A percentile compares a stretch with the other conserved stretches of the same genome.
Evolutionary conservation across 2,329 filamentous ascomycete genomes (phyloP).

Genomic region (Rutstroemia sp.): DNA sequence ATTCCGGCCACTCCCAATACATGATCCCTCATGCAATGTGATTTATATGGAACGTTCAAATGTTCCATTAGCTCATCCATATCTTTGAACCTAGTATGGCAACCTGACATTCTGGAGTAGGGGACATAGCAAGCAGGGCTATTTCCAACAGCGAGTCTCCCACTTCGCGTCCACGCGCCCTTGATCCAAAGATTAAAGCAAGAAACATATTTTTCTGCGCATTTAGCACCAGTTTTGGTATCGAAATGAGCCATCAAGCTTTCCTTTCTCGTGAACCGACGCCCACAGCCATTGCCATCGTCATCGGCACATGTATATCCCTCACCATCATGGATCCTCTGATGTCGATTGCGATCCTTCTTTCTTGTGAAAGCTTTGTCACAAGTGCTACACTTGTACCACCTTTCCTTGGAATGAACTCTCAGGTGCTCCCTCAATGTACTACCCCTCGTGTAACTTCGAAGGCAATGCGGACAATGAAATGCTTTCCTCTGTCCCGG

Average conservation of each 20-base stretch:
- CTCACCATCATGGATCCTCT: not conserved
- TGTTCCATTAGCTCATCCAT: not conserved
- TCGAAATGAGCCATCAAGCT: not conserved
- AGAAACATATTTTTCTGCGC: not conserved
- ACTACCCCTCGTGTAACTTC: not conserved
- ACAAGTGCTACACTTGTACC: not conserved
- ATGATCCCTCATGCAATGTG: not conserved
- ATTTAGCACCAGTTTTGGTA: not conserved
- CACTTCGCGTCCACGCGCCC: rapidly evolving
- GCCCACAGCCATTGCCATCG: not conserved
- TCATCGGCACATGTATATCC: not conserved
- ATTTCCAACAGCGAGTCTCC: not conserved
- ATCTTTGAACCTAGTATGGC: not conserved
- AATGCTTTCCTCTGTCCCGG: too few species aligned
- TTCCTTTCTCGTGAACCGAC: not conserved
- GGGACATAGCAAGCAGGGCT: not conserved
- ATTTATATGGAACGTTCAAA: not conserved
- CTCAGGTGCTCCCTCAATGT: not conserved
- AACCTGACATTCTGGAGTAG: not conserved
- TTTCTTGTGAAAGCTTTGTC: not conserved
- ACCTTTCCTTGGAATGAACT: not conserved
- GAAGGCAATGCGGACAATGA: too few species aligned
- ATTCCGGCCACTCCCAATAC: not conserved
- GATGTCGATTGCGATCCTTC: not conserved
- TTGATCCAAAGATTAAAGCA: rapidly evolving